Percentiles rank a stretch among this genome's conserved stretches.
Conservation (phyloP, 805 yeast species). For the Yamadazyma kitorensis region DNA sequence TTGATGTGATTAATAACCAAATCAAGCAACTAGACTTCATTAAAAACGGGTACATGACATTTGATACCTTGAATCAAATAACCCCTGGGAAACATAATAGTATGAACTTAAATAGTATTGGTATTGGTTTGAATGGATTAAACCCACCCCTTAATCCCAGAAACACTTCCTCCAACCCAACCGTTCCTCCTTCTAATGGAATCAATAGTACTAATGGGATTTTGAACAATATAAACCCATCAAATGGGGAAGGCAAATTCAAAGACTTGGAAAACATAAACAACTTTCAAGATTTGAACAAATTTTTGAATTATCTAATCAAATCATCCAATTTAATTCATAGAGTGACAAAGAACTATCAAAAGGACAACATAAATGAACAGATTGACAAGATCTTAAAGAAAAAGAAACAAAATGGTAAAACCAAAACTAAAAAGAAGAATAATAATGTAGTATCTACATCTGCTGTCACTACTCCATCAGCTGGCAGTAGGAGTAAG, state of each 20-base stretch:
- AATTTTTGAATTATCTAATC: constrained; percentile 35
- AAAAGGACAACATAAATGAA: constrained; percentile 16
- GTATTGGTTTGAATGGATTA: too few species aligned
- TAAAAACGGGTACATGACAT: constrained; percentile 42
- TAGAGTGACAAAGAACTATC: constrained; percentile 32
- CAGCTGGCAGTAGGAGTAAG: too few species aligned
- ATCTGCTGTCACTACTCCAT: too few species aligned
- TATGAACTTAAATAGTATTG: too few species aligned
- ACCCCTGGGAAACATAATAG: too few species aligned
- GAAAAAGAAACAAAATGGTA: constrained; percentile 11
- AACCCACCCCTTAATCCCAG: too few species aligned
- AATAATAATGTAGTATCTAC: not conserved
- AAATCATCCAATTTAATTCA: constrained; percentile 37
- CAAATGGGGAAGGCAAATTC: constrained; percentile 1
- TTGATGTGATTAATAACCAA: constrained; percentile 40
- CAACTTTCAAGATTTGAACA: constrained; percentile 39
- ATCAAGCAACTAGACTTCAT: constrained; percentile 42
- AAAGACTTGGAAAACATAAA: constrained; percentile 32
- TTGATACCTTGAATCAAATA: constrained; percentile 34
- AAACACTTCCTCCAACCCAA: not conserved
- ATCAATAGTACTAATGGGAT: not conserved
- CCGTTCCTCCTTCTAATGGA: too few species aligned
- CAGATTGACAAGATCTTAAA: constrained; percentile 24
- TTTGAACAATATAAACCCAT: not conserved
- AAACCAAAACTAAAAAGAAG: not conserved